phyloP scores from a whole-genome alignment of 23 red algal genomes.

The Agarophyton chilense region DNA sequence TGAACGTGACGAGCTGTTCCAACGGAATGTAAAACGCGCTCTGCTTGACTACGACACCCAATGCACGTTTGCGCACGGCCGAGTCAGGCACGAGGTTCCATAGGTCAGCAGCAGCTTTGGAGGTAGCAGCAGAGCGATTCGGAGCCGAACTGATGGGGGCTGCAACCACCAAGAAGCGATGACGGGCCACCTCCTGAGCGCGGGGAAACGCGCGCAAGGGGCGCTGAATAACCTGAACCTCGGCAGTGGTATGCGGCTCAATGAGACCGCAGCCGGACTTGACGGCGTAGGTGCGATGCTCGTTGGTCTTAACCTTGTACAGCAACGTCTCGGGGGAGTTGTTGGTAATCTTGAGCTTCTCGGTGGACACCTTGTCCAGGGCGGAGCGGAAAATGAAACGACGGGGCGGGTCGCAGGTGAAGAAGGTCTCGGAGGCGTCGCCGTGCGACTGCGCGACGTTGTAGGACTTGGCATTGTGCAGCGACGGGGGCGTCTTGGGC shows the following conservation, averaged over 20 bases:
- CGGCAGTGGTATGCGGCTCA: constrained; percentile 6
- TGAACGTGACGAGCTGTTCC: constrained; percentile 12
- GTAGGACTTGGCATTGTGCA: not conserved
- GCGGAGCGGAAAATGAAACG: constrained; percentile 11
- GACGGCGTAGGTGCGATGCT: constrained; percentile 14
- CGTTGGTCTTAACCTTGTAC: constrained; percentile 42
- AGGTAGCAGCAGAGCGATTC: not conserved
- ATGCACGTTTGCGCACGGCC: not conserved
- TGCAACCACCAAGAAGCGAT: constrained; percentile 12
- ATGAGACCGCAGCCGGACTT: constrained; percentile 11
- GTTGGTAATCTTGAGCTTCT: constrained; percentile 31
- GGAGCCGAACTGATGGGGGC: constrained; percentile 8
- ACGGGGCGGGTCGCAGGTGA: not conserved
- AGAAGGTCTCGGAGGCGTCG: not conserved
- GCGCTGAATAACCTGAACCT: constrained; percentile 23
- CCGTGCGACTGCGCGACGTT: not conserved
- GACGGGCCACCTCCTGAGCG: constrained; percentile 1
- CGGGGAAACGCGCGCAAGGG: not conserved
- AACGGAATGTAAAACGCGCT: constrained; percentile 14
- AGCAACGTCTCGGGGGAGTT: not conserved
- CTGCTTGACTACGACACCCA: constrained; percentile 17
- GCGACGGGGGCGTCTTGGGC: constrained; percentile 11
- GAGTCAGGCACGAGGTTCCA: not conserved
- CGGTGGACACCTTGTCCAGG: constrained; percentile 7
- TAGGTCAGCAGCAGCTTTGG: not conserved